Evolutionary conservation across 179 eudicot species (phyloP).

Genomic region (Beta macrorhiza): DNA sequence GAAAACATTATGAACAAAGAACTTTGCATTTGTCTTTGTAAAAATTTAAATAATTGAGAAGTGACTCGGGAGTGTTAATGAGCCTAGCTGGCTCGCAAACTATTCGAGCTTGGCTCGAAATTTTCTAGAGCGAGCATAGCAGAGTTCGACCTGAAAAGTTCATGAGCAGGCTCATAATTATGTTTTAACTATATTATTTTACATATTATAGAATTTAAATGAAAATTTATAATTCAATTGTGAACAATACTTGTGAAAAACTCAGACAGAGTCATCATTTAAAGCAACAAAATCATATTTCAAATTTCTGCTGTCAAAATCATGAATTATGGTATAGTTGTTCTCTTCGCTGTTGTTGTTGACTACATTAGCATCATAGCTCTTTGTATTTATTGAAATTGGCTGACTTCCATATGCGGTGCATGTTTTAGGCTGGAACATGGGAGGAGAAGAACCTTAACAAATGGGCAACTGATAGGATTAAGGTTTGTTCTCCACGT

Average conservation of each 20-base stretch:
- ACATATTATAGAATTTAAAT: too few species aligned
- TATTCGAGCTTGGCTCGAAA: too few species aligned
- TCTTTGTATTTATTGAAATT: not conserved
- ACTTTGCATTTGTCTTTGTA: too few species aligned
- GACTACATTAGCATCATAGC: not conserved
- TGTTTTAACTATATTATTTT: too few species aligned
- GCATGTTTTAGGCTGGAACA: constrained; percentile 77
- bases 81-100: too few species aligned
- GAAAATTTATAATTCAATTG: not conserved
- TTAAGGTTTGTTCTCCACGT: constrained; percentile 57
- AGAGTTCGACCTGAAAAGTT: too few species aligned
- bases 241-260: not conserved
- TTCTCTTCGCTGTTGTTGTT: not conserved
- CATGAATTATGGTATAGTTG: not conserved
- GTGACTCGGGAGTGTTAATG: too few species aligned
- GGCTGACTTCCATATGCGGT: constrained; percentile 7
- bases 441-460: constrained; percentile 97
- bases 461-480: constrained; percentile 82
- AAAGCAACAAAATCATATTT: not conserved
- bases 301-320: not conserved
- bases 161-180: too few species aligned
- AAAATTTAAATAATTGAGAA: too few species aligned
- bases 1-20: too few species aligned
- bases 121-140: too few species aligned
- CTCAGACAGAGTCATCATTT: not conserved